phyloP scores from a whole-genome alignment of 768 basidiomycete species.

The Pulveroboletus frians region DNA sequence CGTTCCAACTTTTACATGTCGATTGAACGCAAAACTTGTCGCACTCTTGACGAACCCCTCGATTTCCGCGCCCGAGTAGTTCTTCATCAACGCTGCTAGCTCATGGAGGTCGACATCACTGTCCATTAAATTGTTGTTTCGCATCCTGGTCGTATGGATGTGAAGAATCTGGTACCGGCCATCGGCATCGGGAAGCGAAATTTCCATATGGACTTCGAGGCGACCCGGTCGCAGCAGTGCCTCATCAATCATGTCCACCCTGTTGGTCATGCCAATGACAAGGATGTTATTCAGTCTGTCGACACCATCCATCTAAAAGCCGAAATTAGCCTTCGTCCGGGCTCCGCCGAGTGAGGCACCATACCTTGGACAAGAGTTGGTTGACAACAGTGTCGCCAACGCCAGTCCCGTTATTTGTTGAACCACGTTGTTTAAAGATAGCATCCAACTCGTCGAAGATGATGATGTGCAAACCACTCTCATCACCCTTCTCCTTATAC shows the following conservation, averaged over 20 bases:
- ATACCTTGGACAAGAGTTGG: conserved; percentile 92
- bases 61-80: conserved; percentile 97
- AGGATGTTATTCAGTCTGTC: conserved; percentile 98
- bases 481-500: conserved; percentile 97
- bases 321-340: conserved; percentile 9
- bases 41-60: conserved; percentile 96
- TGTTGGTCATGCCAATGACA: conserved; percentile 99
- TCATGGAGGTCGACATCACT: conserved; percentile 76
- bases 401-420: conserved; percentile 84
- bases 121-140: conserved; percentile 86
- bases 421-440: conserved; percentile 97
- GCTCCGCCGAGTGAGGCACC: neutral
- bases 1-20: conserved; percentile 97
- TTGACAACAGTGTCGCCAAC: conserved; percentile 99
- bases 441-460: conserved; percentile 99
- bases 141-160: conserved; percentile 96
- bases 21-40: conserved; percentile 94
- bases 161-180: conserved; percentile 91
- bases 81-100: conserved; percentile 83
- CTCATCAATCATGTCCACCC: conserved; percentile 98
- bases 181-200: conserved; percentile 90
- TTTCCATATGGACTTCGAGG: conserved; percentile 99
- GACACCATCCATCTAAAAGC: conserved; percentile 91
- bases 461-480: conserved; percentile 96
- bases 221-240: conserved; percentile 95